Percentiles rank a stretch among this genome's conserved stretches.
Evolutionary conservation across 148 eudicot species (phyloP).

Genomic region (Diospyros lotus): DNA sequence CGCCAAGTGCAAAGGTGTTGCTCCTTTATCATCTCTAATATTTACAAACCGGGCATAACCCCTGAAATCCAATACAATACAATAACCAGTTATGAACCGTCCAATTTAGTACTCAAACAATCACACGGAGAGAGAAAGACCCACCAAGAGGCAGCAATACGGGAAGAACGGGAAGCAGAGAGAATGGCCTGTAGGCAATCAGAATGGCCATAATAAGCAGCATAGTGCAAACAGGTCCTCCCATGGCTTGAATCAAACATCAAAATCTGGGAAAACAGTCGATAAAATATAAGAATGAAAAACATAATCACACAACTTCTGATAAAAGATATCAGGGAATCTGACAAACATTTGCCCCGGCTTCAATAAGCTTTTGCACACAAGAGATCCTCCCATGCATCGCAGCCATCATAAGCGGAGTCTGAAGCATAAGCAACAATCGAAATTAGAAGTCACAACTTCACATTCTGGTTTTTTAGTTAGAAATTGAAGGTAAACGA

Average conservation of each 20-base stretch:
- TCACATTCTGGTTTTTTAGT: background rate
- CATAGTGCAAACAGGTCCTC: constrained; percentile 96
- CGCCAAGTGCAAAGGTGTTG: constrained; percentile 93
- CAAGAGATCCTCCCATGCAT: constrained; percentile 84
- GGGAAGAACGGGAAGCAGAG: constrained; percentile 73
- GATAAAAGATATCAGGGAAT: background rate
- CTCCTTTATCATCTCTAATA: constrained; percentile 94
- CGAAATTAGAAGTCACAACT: background rate
- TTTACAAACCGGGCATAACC: constrained; percentile 90
- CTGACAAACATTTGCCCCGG: constrained; percentile 89
- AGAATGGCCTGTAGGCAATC: constrained; percentile 82
- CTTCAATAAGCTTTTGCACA: constrained; percentile 73
- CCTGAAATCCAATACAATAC: constrained; percentile 39
- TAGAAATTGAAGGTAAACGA: background rate
- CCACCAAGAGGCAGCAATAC: constrained; percentile 83
- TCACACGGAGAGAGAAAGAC: constrained; percentile 3
- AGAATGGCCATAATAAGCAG: constrained; percentile 86
- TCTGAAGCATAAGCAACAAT: constrained; percentile 41
- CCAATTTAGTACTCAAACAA: background rate
- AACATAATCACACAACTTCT: background rate
- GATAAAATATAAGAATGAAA: background rate
- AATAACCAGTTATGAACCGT: background rate
- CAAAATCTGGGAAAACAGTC: constrained; percentile 54
- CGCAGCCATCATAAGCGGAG: constrained; percentile 97
- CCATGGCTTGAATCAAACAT: constrained; percentile 81